These are phyloP conservation scores for Syzygium grande DNA, from an alignment of 345 rosid species.

Conservation along the genomic window DNA sequence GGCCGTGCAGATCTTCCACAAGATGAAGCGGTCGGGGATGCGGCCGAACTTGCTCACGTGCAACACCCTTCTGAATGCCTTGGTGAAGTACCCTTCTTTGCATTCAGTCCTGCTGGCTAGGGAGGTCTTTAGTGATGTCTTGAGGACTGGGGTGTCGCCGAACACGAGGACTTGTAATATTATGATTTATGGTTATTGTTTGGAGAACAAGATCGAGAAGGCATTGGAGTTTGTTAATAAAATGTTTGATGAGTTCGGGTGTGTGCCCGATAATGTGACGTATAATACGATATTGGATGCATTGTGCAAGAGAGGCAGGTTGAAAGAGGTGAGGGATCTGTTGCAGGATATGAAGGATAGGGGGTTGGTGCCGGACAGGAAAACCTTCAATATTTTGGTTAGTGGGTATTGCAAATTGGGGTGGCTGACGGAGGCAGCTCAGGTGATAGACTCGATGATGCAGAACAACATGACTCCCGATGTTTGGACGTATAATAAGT, in stretches of 20 bases:
- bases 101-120: slow-evolving; percentile 42
- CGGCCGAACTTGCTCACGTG: slow-evolving; percentile 65
- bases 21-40: slow-evolving; percentile 44
- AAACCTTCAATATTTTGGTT: slow-evolving; percentile 54
- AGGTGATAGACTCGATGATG: slow-evolving; percentile 64
- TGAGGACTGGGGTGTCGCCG: slow-evolving; percentile 40
- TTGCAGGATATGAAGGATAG: slow-evolving; percentile 57
- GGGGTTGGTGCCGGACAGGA: slow-evolving; percentile 48
- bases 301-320: slow-evolving; percentile 65
- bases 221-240: slow-evolving; percentile 33
- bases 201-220: slow-evolving; percentile 46
- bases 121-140: slow-evolving; percentile 42
- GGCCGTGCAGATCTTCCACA: slow-evolving; percentile 57
- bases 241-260: slow-evolving; percentile 58
- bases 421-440: slow-evolving; percentile 59
- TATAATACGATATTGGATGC: slow-evolving; percentile 71
- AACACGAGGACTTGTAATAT: slow-evolving; percentile 48
- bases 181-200: slow-evolving; percentile 65
- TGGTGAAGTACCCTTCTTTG: slow-evolving; percentile 57
- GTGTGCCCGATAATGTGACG: slow-evolving; percentile 49
- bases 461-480: slow-evolving; percentile 46
- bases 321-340: slow-evolving; percentile 57
- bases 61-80: slow-evolving; percentile 52
- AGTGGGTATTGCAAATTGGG: slow-evolving; percentile 73
- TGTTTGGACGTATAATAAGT: slow-evolving; percentile 57